These are phyloP conservation scores for Sanghuangporus baumii DNA, from an alignment of 1,284 basidiomycete species.

Conservation along the genomic window DNA sequence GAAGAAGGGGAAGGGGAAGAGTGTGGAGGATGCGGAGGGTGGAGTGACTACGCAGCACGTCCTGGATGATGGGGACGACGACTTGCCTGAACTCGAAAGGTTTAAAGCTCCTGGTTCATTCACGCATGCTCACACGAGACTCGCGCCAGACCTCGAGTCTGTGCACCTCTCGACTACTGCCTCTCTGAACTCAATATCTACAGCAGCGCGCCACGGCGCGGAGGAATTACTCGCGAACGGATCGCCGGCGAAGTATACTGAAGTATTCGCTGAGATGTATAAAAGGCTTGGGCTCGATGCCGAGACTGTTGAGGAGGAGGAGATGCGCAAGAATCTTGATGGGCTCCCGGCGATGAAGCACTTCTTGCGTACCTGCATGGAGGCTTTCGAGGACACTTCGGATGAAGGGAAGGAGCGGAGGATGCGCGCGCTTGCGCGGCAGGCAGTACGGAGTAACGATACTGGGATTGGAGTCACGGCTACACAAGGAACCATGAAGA, in stretches of 20 bases:
- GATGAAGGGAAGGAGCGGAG: slow-evolving; percentile 32
- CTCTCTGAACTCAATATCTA: slow-evolving; percentile 38
- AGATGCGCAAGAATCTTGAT: slow-evolving; percentile 11
- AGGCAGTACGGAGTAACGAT: slow-evolving; percentile 52
- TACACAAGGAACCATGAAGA: slow-evolving; percentile 20
- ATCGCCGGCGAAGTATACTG: slow-evolving; percentile 37
- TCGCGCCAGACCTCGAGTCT: slow-evolving; percentile 43
- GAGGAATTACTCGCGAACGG: slow-evolving; percentile 12
- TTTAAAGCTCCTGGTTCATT: slow-evolving; percentile 25
- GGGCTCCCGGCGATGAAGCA: slow-evolving; percentile 11
- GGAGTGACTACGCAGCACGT: slow-evolving; percentile 22
- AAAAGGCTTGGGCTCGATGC: slow-evolving; percentile 40
- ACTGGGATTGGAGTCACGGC: slow-evolving; percentile 21
- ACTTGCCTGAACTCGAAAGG: slow-evolving; percentile 25
- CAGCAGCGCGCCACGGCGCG: slow-evolving; percentile 28
- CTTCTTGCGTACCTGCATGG: slow-evolving; percentile 12
- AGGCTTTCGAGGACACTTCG: neutral
- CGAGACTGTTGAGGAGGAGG: slow-evolving; percentile 3
- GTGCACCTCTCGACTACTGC: slow-evolving; percentile 44
- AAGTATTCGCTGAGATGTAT: slow-evolving; percentile 51
- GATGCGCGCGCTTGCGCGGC: slow-evolving; percentile 65
- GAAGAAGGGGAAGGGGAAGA: slow-evolving; percentile 38
- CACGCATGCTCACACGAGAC: slow-evolving; percentile 28
- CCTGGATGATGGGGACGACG: slow-evolving; percentile 28
- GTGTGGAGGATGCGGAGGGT: neutral